Percentiles rank a stretch among this genome's conserved stretches.
These are phyloP conservation scores for Fusarium sp. DNA, from an alignment of 2,329 filamentous ascomycete genomes.

Conservation along the genomic window DNA sequence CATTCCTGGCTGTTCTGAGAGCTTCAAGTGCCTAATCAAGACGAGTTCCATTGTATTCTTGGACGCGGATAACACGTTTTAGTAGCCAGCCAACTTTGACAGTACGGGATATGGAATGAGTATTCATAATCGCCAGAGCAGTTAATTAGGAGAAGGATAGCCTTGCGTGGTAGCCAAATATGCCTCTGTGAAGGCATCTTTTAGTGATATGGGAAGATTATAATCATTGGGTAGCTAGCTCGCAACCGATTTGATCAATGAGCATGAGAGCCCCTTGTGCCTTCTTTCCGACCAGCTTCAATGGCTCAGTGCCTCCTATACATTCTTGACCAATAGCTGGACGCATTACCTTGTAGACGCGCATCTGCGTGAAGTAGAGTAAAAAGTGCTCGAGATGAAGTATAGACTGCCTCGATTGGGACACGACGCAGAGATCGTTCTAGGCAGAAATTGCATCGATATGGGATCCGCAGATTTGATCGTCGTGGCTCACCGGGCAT, in stretches of 20 bases:
- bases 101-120: background rate
- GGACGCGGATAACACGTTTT: background rate
- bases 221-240: background rate
- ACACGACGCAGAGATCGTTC: background rate
- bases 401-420: background rate
- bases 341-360: fast-evolving
- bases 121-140: background rate
- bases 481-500: background rate
- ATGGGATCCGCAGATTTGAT: background rate
- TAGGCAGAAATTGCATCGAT: background rate
- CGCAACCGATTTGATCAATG: fast-evolving
- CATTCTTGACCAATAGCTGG: background rate
- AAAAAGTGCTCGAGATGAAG: background rate
- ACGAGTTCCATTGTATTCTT: background rate
- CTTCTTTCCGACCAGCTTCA: background rate
- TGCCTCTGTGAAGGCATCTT: background rate
- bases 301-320: background rate
- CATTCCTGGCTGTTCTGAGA: background rate
- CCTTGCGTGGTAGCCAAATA: background rate
- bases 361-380: background rate
- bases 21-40: background rate
- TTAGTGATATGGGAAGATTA: background rate
- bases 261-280: too few species aligned
- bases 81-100: background rate
- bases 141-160: too few species aligned